Conservation (phyloP, 2,329 filamentous ascomycete genomes). For the Colletotrichum ledebouriae region DNA sequence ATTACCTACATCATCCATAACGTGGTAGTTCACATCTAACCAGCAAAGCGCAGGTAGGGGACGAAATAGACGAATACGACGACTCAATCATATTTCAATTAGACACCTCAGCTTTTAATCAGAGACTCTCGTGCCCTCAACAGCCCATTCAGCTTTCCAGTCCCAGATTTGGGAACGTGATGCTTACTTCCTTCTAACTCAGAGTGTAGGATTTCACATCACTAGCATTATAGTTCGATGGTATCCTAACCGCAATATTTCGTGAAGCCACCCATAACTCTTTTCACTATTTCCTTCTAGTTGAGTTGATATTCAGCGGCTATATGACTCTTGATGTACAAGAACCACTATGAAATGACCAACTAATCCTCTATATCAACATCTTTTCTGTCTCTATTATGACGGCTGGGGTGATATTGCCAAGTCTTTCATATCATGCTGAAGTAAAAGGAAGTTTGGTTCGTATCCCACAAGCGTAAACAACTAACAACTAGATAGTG, state of each 20-base stretch:
- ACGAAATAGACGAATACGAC: not conserved
- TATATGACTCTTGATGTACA: not conserved
- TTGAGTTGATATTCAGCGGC: not conserved
- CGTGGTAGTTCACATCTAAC: not conserved
- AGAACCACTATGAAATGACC: too few species aligned
- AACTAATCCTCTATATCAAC: too few species aligned
- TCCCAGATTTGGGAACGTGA: not conserved
- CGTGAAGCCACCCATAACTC: not conserved
- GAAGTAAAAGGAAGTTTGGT: too few species aligned
- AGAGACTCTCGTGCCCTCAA: not conserved
- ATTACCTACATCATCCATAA: not conserved
- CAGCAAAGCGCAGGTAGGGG: not conserved
- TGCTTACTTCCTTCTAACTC: not conserved
- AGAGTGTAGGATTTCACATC: not conserved
- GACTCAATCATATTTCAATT: not conserved
- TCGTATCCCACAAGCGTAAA: too few species aligned
- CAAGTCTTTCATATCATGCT: too few species aligned
- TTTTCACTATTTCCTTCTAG: not conserved
- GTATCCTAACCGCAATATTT: not conserved
- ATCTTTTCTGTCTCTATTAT: too few species aligned
- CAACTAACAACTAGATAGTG: too few species aligned
- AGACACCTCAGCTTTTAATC: not conserved
- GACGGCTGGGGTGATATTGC: too few species aligned
- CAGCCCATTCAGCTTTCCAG: not conserved
- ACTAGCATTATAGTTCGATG: not conserved